phyloP scores from a whole-genome alignment of 202 grass and related monocot species.

The Elaeis oleifera region DNA sequence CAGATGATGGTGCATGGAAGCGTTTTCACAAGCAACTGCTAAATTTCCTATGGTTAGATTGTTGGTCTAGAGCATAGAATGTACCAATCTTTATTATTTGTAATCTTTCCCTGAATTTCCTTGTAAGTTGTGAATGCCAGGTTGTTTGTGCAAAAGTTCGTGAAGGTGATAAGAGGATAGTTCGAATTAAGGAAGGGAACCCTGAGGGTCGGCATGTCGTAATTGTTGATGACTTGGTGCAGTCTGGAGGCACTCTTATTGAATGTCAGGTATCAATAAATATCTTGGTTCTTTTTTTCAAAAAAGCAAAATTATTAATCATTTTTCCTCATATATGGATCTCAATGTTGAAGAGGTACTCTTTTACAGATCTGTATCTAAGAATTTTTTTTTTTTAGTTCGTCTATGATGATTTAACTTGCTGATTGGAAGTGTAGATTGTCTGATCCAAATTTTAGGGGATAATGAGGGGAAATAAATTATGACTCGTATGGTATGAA shows the following conservation, averaged over 20 bases:
- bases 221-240: slow-evolving; percentile 97
- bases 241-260: slow-evolving; percentile 89
- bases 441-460: too few relatives aligned
- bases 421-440: too few relatives aligned
- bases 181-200: slow-evolving; percentile 81
- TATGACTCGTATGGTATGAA: too few relatives aligned
- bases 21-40: slow-evolving; percentile 86
- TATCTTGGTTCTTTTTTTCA: too few relatives aligned
- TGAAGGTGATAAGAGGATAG: slow-evolving; percentile 87
- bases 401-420: too few relatives aligned
- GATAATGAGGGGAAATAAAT: too few relatives aligned
- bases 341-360: too few relatives aligned
- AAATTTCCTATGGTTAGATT: slow-evolving; percentile 67
- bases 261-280: slow-evolving; percentile 75
- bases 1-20: slow-evolving; percentile 98
- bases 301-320: too few relatives aligned
- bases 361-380: too few relatives aligned
- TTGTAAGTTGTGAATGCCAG: slow-evolving; percentile 22
- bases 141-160: slow-evolving; percentile 85
- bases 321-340: too few relatives aligned
- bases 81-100: neutral
- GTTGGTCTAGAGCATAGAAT: neutral
- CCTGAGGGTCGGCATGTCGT: slow-evolving; percentile 84
- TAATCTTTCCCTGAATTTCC: slow-evolving; percentile 1
- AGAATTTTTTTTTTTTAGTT: too few relatives aligned